These are phyloP conservation scores for Rhizoctonia solani DNA, from an alignment of 1,284 basidiomycete genomes.

Conservation along the genomic window DNA sequence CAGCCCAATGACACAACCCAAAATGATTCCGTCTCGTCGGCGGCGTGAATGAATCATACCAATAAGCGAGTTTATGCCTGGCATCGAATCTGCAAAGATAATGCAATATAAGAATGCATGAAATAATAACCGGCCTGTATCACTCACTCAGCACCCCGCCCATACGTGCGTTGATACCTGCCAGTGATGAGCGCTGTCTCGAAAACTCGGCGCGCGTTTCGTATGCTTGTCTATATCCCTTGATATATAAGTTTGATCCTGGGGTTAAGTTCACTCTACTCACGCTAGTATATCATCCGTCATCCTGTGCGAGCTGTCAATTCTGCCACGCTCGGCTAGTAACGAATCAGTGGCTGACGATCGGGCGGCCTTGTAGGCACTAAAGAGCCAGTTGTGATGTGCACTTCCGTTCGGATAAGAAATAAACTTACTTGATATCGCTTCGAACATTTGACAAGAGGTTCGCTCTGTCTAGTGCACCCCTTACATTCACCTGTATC, in stretches of 20 bases:
- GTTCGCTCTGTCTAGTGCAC: slow-evolving; percentile 84
- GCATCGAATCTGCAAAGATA: slow-evolving; percentile 69
- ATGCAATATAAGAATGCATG: slow-evolving; percentile 1
- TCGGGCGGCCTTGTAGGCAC: slow-evolving; percentile 73
- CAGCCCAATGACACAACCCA: slow-evolving; percentile 85
- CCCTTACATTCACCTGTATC: slow-evolving; percentile 73
- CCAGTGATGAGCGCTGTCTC: slow-evolving; percentile 77
- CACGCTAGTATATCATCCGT: slow-evolving; percentile 90
- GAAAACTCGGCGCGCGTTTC: slow-evolving; percentile 94
- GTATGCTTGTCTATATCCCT: slow-evolving; percentile 83
- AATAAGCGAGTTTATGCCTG: slow-evolving; percentile 90
- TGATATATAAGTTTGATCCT: not conserved
- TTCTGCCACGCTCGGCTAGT: slow-evolving; percentile 82
- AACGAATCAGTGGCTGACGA: slow-evolving; percentile 85
- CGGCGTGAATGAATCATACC: slow-evolving; percentile 91
- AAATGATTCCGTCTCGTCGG: slow-evolving; percentile 85
- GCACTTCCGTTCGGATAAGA: not conserved
- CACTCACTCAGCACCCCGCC: slow-evolving; percentile 74
- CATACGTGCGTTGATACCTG: slow-evolving; percentile 83
- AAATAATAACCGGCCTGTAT: not conserved
- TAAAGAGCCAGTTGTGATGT: slow-evolving; percentile 43
- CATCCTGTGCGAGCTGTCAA: slow-evolving; percentile 94
- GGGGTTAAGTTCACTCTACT: too few species aligned
- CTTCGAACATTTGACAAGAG: slow-evolving; percentile 90
- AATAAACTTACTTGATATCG: slow-evolving; percentile 80